Conservation (phyloP, 352 stramenopile species). For the Pythium dissotocum region DNA sequence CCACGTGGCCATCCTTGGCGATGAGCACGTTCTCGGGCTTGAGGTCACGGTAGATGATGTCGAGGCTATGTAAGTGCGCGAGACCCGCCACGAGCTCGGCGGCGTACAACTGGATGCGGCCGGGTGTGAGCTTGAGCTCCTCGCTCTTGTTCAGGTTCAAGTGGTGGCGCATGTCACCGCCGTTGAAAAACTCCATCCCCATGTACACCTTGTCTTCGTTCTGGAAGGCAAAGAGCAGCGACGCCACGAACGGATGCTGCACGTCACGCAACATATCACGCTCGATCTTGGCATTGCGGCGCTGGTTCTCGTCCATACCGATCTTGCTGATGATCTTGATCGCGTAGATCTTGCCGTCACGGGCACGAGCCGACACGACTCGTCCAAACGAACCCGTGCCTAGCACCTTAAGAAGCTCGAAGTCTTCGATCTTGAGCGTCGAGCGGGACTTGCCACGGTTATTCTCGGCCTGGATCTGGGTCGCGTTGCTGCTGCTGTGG, state of each 20-base stretch:
- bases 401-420: constrained; percentile 85
- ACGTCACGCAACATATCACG: constrained; percentile 94
- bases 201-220: constrained; percentile 98
- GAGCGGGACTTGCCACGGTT: constrained; percentile 75
- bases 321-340: constrained; percentile 92
- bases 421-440: constrained; percentile 84
- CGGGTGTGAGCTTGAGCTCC: constrained; percentile 65
- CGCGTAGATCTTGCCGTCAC: constrained; percentile 75
- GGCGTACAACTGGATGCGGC: constrained; percentile 83
- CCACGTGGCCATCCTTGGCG: constrained; percentile 86
- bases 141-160: constrained; percentile 67
- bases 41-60: constrained; percentile 90
- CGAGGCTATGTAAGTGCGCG: constrained; percentile 87
- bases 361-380: constrained; percentile 71
- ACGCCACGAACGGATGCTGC: constrained; percentile 97
- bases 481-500: constrained; percentile 8
- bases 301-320: constrained; percentile 82
- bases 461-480: constrained; percentile 22
- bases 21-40: constrained; percentile 90
- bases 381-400: constrained; percentile 84
- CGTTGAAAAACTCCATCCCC: constrained; percentile 98
- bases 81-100: constrained; percentile 81
- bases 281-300: constrained; percentile 89
- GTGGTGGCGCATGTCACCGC: constrained; percentile 93
- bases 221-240: constrained; percentile 97